Evolutionary conservation across 2,329 filamentous ascomycete genomes (phyloP), one percentile per base, ranked within the genome.

Genomic region (Fusarium pseudoanthophilum): DNA sequence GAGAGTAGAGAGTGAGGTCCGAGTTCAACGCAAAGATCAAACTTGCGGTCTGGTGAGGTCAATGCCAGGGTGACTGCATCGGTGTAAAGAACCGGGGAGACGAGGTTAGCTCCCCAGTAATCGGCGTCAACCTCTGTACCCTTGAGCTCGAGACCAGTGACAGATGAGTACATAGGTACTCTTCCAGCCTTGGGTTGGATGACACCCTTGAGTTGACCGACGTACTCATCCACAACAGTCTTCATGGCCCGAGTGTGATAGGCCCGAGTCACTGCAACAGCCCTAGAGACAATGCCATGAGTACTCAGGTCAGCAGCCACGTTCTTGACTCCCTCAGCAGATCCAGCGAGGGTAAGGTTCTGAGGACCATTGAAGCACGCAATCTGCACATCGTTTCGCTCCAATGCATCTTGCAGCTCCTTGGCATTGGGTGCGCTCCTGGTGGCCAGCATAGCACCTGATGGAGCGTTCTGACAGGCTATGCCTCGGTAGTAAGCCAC

Each of bases 331-430:
- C 72, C 74, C 24, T 76, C 74, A 9, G 52, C 57, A 48, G 74
- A 53, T 4, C 74, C 74, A 8, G 74, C 74, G 14, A 76, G 74
- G 15, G 74, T 76, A 3, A 76, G 53, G 7, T 76, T 76, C 56
- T 76, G 63, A 32, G 74, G 74, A 24, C 74, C 74, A 14, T 76
- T 76, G 61, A 76, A 76, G 43, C 74, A 76, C 0, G 74, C 69
- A 67, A 76, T 76, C 42, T 76, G 74, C 36, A 76, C 74, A 43
- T 71, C 59, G 10, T 76, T 56, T 55, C 60, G 52, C 36, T 75
- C 43, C 49, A 76, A 34, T 30, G 69, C 28, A 46, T 73, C 74
- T 32, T 71, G 66, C 15, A 76, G 37, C 52, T 67, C 72, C 11
- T 69, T 76, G 2, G 72, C 66, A 4, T 75, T 46, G 20, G 74